Percentiles rank a stretch among this genome's conserved stretches.
phyloP scores from a whole-genome alignment of 2,329 filamentous ascomycete genomes.

The Pyricularia sp. region DNA sequence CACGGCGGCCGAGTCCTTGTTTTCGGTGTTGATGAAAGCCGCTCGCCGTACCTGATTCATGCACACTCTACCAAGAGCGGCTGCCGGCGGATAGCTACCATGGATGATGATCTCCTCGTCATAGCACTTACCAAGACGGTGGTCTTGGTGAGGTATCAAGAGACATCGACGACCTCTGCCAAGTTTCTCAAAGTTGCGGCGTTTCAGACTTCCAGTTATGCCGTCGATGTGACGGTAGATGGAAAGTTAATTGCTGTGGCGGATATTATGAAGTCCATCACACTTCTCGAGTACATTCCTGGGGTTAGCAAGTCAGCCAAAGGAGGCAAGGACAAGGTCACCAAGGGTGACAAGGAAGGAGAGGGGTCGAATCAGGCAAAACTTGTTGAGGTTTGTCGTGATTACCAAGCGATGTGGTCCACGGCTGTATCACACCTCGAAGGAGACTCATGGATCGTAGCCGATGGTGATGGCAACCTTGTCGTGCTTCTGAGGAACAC shows the following conservation, averaged over 20 bases:
- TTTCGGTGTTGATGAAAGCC: constrained; percentile 65
- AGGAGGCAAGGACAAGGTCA: constrained; percentile 29
- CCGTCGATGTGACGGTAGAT: constrained; percentile 65
- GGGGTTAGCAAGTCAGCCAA: constrained; percentile 20
- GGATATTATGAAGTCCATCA: constrained; percentile 88
- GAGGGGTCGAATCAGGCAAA: constrained; percentile 29
- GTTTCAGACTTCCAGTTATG: constrained; percentile 72
- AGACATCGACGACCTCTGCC: constrained; percentile 41
- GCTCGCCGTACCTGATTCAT: constrained; percentile 58
- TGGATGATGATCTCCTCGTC: constrained; percentile 61
- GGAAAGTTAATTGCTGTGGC: constrained; percentile 69
- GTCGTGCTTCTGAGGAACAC: constrained; percentile 61
- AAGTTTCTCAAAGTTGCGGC: constrained; percentile 57
- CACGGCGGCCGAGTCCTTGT: constrained; percentile 63
- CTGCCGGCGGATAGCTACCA: constrained; percentile 45
- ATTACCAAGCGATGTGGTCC: constrained; percentile 71
- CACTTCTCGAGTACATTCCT: constrained; percentile 58
- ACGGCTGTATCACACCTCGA: constrained; percentile 61
- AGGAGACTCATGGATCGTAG: constrained; percentile 63
- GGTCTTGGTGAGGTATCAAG: constrained; percentile 40
- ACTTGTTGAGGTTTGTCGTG: constrained; percentile 62
- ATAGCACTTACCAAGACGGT: constrained; percentile 85
- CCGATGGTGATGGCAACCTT: constrained; percentile 80
- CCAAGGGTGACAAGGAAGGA: constrained; percentile 11
- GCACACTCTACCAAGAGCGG: constrained; percentile 62